Evolutionary conservation across 345 rosid species (phyloP).

Genomic region (Gossypium raimondii): DNA sequence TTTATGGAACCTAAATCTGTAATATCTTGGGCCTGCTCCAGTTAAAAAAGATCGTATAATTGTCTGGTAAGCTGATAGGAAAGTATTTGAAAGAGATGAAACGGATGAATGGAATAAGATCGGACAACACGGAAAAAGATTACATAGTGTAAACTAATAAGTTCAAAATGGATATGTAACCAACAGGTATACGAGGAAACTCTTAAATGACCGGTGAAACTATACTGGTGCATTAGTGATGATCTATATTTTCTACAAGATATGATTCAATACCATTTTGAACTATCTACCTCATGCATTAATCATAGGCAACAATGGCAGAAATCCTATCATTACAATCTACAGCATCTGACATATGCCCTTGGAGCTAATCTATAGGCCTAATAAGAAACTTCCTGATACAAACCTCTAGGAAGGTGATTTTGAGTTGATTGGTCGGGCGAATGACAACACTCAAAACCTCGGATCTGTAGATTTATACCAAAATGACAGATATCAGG

Average conservation of each 20-base stretch:
- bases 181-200: neutral
- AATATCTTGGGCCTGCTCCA: conserved; percentile 75
- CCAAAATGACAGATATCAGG: neutral
- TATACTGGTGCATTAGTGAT: too few relatives aligned
- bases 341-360: neutral
- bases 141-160: neutral
- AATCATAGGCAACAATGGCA: neutral
- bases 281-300: neutral
- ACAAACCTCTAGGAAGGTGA: conserved; percentile 5
- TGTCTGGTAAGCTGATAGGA: neutral
- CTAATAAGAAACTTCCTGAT: neutral
- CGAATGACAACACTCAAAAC: neutral
- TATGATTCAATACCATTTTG: neutral
- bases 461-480: neutral
- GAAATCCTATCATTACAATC: neutral
- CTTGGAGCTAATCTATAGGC: neutral
- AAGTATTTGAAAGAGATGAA: conserved; percentile 3
- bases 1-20: conserved; percentile 78
- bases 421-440: conserved; percentile 1
- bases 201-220: too few relatives aligned
- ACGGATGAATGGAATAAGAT: neutral
- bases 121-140: neutral
- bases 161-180: too few relatives aligned
- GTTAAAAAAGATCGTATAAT: conserved; percentile 20
- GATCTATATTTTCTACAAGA: neutral